These are phyloP conservation scores for Aspergillus fumigatiaffinis DNA, from an alignment of 2,329 filamentous ascomycete species.

Conservation along the genomic window DNA sequence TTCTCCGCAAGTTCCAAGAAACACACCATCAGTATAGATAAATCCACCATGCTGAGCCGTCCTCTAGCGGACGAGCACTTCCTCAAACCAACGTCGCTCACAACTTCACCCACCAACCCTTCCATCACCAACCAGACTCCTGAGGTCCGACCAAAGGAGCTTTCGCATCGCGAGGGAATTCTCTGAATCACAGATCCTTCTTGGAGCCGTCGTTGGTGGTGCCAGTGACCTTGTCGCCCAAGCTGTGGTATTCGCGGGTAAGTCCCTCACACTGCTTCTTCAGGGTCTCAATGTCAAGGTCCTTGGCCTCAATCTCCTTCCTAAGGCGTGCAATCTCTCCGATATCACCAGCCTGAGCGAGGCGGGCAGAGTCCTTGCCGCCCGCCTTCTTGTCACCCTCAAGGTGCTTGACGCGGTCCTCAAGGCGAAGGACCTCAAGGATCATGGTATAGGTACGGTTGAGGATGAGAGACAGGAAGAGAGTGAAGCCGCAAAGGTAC, in stretches of 20 bases:
- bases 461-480: constrained; percentile 94
- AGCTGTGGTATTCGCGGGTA: constrained; percentile 76
- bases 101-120: not conserved
- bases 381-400: constrained; percentile 62
- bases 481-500: constrained; percentile 99
- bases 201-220: constrained; percentile 46
- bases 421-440: constrained; percentile 82
- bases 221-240: constrained; percentile 76
- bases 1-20: not conserved
- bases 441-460: constrained; percentile 99
- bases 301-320: constrained; percentile 67
- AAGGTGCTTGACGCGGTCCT: constrained; percentile 83
- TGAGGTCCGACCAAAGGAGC: not conserved
- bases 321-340: constrained; percentile 74
- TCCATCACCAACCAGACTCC: not conserved
- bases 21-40: not conserved
- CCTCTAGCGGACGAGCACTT: not conserved
- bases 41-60: not conserved
- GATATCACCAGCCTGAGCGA: constrained; percentile 67
- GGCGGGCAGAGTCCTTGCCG: constrained; percentile 66
- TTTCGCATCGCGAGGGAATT: not conserved
- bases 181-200: constrained; percentile 49
- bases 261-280: constrained; percentile 91
- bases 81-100: not conserved
- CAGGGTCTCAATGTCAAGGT: constrained; percentile 76